phyloP scores from a whole-genome alignment of 176 grass and related monocot genomes.

The Eragrostis nindensis region DNA sequence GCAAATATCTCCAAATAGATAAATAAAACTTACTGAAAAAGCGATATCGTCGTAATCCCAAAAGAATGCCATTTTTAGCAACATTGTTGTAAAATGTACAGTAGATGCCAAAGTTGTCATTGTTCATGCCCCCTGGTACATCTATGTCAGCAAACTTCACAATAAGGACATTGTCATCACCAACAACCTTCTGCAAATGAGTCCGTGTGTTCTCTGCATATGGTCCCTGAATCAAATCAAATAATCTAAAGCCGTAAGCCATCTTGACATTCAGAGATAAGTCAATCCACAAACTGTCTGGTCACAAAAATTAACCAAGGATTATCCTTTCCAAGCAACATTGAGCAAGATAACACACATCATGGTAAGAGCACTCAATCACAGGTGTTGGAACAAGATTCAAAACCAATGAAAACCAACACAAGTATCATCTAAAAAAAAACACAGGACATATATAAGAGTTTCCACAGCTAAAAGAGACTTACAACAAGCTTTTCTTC shows the following conservation, averaged over 20 bases:
- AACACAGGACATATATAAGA: not conserved
- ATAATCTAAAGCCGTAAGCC: constrained; percentile 11
- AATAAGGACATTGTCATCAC: constrained; percentile 82
- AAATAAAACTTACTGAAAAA: constrained; percentile 55
- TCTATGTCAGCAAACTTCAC: constrained; percentile 60
- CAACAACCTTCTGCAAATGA: constrained; percentile 69
- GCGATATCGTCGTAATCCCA: constrained; percentile 58
- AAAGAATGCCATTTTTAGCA: constrained; percentile 58
- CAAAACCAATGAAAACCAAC: not conserved
- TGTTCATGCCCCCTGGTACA: not conserved
- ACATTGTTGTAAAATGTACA: constrained; percentile 47
- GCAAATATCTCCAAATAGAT: constrained; percentile 22
- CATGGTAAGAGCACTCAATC: not conserved
- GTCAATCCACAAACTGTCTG: not conserved
- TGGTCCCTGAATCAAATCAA: constrained; percentile 66
- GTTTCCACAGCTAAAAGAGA: not conserved
- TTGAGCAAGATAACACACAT: not conserved
- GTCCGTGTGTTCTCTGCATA: constrained; percentile 65
- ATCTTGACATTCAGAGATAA: not conserved
- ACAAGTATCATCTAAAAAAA: too few relatives aligned
- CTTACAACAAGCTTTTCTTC: not conserved
- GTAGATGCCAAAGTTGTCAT: constrained; percentile 2
- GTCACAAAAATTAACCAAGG: not conserved
- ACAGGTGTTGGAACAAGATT: not conserved
- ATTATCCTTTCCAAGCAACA: not conserved